A percentile compares a stretch with the other conserved stretches of the same genome.
Conservation (phyloP, 108 stramenopile genomes). For the Discostella stelligeroides region DNA sequence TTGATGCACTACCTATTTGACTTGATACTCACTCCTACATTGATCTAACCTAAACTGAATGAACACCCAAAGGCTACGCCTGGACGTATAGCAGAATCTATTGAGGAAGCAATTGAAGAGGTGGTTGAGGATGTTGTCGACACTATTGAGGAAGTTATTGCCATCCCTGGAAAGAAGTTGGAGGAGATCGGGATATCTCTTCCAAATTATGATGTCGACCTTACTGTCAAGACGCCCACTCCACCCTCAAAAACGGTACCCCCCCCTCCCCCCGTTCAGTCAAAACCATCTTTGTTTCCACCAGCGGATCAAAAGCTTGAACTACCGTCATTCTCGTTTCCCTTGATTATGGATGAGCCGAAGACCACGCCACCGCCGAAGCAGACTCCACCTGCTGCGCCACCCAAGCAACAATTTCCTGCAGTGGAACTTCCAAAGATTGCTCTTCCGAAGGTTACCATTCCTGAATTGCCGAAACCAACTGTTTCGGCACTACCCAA, state of each 20-base stretch:
- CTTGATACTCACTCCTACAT: conserved; percentile 9
- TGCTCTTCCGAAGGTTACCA: conserved; percentile 50
- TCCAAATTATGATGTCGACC: background rate
- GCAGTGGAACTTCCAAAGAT: conserved; percentile 61
- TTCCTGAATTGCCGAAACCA: conserved; percentile 13
- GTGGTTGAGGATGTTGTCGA: conserved; percentile 57
- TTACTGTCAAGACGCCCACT: conserved; percentile 11
- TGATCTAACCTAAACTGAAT: conserved; percentile 20
- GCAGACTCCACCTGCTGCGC: conserved; percentile 30
- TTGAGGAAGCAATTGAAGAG: conserved; percentile 62
- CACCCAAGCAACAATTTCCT: conserved; percentile 28
- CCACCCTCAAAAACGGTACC: conserved; percentile 41
- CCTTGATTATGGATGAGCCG: conserved; percentile 24
- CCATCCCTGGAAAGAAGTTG: conserved; percentile 67
- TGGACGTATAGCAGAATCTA: conserved; percentile 58
- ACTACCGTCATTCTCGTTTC: conserved; percentile 35
- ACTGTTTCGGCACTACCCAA: conserved; percentile 23
- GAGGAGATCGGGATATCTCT: conserved; percentile 38
- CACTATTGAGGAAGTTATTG: conserved; percentile 65
- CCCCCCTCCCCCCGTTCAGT: conserved; percentile 22
- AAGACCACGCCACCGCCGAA: conserved; percentile 24
- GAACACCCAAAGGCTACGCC: conserved; percentile 68
- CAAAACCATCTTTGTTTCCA: conserved; percentile 29
- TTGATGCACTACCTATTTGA: conserved; percentile 24
- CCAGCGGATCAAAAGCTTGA: conserved; percentile 40